Percentiles rank a stretch among this genome's conserved stretches.
phyloP scores from a whole-genome alignment of 148 eudicot genomes.

The Amaranthus cruentus region DNA sequence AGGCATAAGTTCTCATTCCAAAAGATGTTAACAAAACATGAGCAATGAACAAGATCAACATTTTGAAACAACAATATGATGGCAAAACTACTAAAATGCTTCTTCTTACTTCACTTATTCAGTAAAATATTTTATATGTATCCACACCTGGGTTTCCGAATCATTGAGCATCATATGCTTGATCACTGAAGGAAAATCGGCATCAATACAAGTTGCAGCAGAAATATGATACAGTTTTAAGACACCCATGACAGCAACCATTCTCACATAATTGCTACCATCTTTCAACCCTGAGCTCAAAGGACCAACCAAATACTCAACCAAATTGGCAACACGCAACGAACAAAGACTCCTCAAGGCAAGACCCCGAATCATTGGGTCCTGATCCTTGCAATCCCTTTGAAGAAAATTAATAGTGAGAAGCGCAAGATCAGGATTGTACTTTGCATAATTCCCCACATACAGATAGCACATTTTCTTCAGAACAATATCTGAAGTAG shows the following conservation, averaged over 20 bases:
- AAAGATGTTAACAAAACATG: neutral
- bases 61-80: neutral
- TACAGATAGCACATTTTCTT: slow-evolving; percentile 98
- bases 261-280: slow-evolving; percentile 85
- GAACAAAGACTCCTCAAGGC: slow-evolving; percentile 96
- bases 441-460: slow-evolving; percentile 88
- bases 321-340: slow-evolving; percentile 82
- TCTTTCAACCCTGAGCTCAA: slow-evolving; percentile 82
- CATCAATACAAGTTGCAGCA: slow-evolving; percentile 75
- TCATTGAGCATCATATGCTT: slow-evolving; percentile 95
- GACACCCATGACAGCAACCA: slow-evolving; percentile 79
- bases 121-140: neutral
- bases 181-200: slow-evolving; percentile 69
- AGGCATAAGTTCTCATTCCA: neutral
- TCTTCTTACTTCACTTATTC: neutral
- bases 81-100: neutral
- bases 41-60: slow-evolving; percentile 1
- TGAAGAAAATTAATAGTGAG: slow-evolving; percentile 95
- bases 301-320: slow-evolving; percentile 94
- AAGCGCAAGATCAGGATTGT: slow-evolving; percentile 89
- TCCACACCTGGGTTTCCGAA: slow-evolving; percentile 74
- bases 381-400: slow-evolving; percentile 92
- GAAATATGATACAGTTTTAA: slow-evolving; percentile 94
- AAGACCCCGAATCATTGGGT: slow-evolving; percentile 95
- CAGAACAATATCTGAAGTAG: slow-evolving; percentile 88